phyloP scores from a whole-genome alignment of 495 filamentous ascomycete species.

The Venustampulla echinocandica region DNA sequence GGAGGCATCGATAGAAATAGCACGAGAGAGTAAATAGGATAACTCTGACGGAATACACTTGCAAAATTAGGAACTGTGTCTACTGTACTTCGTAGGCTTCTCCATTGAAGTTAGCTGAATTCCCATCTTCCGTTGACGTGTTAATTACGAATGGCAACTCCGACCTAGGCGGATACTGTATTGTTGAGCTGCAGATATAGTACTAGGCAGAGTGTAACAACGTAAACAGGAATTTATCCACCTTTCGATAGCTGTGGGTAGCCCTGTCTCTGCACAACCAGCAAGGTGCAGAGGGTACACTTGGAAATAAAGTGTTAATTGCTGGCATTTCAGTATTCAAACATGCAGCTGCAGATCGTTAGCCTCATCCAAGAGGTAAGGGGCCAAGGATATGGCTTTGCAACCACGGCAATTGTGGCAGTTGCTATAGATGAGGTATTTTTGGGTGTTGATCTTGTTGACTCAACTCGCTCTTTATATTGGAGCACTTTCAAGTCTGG shows the following conservation, averaged over 20 bases:
- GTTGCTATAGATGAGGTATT: too few species aligned
- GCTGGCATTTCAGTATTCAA: too few species aligned
- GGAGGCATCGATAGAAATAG: not conserved
- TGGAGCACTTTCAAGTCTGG: too few species aligned
- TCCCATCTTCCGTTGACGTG: too few species aligned
- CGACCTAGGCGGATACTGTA: too few species aligned
- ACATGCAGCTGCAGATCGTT: too few species aligned
- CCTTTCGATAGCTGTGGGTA: not conserved
- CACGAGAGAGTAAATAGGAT: not conserved
- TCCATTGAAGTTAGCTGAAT: not conserved
- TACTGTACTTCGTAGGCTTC: not conserved
- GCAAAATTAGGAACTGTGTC: not conserved
- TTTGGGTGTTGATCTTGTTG: too few species aligned
- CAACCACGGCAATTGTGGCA: not conserved
- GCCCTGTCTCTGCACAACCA: not conserved
- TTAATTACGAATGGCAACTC: too few species aligned
- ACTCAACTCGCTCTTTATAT: too few species aligned
- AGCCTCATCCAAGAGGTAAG: not conserved
- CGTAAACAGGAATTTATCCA: not conserved
- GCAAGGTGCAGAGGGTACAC: not conserved
- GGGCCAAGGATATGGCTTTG: not conserved
- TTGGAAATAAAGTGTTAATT: too few species aligned
- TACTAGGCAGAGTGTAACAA: not conserved
- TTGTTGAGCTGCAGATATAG: too few species aligned
- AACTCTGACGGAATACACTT: not conserved